phyloP scores from a whole-genome alignment of 2,329 filamentous ascomycete species.

The Cadophora gregata region DNA sequence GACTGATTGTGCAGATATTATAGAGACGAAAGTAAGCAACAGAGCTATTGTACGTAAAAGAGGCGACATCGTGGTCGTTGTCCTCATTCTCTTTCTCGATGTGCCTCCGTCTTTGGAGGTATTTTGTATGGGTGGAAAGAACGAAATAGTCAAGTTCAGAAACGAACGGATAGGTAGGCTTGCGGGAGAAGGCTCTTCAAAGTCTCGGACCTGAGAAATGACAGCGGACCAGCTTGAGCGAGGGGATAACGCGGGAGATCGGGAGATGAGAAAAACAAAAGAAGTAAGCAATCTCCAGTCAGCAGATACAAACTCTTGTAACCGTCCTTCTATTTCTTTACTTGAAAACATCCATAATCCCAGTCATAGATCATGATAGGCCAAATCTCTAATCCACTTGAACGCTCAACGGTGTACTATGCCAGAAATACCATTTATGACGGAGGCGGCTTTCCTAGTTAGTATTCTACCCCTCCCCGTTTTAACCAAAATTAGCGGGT shows the following conservation, averaged over 20 bases:
- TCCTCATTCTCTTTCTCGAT: neutral
- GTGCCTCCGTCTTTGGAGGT: neutral
- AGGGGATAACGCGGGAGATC: neutral
- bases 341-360: neutral
- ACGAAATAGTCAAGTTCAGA: neutral
- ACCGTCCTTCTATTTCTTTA: neutral
- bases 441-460: neutral
- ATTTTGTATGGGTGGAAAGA: neutral
- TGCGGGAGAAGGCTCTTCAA: neutral
- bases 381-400: neutral
- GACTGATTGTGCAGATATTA: slow-evolving; percentile 25
- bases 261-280: neutral
- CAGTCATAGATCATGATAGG: neutral
- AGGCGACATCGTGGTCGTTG: neutral
- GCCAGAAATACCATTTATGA: neutral
- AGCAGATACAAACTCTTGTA: neutral
- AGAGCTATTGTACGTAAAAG: slow-evolving; percentile 2
- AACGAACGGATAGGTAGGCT: neutral
- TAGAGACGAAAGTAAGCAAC: slow-evolving; percentile 12
- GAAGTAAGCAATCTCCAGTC: neutral
- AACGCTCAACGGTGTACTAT: neutral
- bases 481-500: neutral
- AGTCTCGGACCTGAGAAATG: neutral
- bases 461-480: neutral
- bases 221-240: neutral